Evolutionary conservation across 805 yeast genomes (phyloP), one percentile per base, ranked within the genome.

Genomic region (Yarrowia bubula): DNA sequence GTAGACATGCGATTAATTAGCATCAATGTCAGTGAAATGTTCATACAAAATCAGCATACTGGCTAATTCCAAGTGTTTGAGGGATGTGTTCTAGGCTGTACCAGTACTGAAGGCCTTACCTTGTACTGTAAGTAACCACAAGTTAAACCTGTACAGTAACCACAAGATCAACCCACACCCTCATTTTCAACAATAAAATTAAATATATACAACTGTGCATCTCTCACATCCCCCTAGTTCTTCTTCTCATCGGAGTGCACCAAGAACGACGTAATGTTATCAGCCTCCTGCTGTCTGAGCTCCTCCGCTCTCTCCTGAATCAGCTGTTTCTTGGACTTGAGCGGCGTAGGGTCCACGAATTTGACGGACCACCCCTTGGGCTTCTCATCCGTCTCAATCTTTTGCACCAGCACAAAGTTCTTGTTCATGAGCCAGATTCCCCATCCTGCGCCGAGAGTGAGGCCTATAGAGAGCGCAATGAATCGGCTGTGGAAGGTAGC

Each of bases 341-440:
- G 51, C 11, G 64, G 64, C 8, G 51, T 43, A 32, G 64, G 35
- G 8, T 58, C 64, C 39, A 43, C 64, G 17, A 58, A 58, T 13
- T 13, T 32, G 33, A 58, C 37, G 3, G 41, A 33, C 17, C 43
- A 58, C 4, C 43, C 43, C 51, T 43, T 58, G 50, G 51, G 51
- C 13, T 43, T 43, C 11, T 43, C 51, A 2, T 14, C 42, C 14
- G 64, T 33, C n/a, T 58, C 64, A 14, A 58, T 7, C 11, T 43
- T 58, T 35, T 58, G 43, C 14, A 55, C 43, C 33, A 58, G 35
- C 18, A 43, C 64, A 33, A 17, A 58, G 13, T 43, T 8, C 51
- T 58, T 33, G 33, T 43, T 44, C 64, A 58, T 58, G 8, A 43
- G 51, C 64, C 64, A 58, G n/a, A 58, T 22, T 15, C 64, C 64